phyloP scores from a whole-genome alignment of 2,329 filamentous ascomycete genomes.

The Xylariaceae sp. region DNA sequence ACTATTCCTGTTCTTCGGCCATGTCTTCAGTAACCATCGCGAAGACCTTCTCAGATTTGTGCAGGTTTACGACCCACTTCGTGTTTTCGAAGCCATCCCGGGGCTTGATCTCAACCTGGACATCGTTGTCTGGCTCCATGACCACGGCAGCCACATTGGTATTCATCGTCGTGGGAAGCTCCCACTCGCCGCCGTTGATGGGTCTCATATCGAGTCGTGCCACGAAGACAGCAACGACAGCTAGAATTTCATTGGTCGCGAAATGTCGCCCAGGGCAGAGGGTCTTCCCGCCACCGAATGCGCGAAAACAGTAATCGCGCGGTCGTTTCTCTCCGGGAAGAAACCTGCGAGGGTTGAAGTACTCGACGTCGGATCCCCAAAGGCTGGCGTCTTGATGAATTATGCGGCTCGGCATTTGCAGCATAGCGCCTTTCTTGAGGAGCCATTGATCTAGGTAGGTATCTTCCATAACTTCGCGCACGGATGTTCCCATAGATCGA shows the following conservation, averaged over 20 bases:
- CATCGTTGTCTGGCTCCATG: constrained; percentile 23
- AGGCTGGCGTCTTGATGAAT: constrained; percentile 20
- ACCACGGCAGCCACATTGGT: constrained; percentile 25
- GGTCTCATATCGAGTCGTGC: constrained; percentile 24
- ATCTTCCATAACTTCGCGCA: constrained; percentile 25
- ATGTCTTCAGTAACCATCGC: constrained; percentile 14
- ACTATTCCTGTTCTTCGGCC: too few relatives aligned
- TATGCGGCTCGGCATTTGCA: constrained; percentile 24
- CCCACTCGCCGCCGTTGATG: constrained; percentile 14
- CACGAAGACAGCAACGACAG: constrained; percentile 20
- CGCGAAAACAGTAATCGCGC: constrained; percentile 19
- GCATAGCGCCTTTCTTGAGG: constrained; percentile 24
- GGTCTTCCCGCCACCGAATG: constrained; percentile 23
- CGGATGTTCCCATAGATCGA: constrained; percentile 32
- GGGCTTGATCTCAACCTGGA: constrained; percentile 17
- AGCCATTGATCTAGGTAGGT: constrained; percentile 22
- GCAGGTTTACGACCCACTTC: constrained; percentile 12
- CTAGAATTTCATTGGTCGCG: constrained; percentile 24
- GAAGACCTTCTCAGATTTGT: constrained; percentile 15
- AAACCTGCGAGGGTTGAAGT: constrained; percentile 21
- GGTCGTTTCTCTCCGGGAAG: constrained; percentile 20
- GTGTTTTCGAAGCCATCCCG: constrained; percentile 13
- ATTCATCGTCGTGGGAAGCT: constrained; percentile 19
- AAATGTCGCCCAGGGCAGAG: constrained; percentile 25
- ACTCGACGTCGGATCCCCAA: constrained; percentile 17